These are phyloP conservation scores for Phytophthora lateralis DNA, from an alignment of 352 stramenopile genomes.

Conservation along the genomic window DNA sequence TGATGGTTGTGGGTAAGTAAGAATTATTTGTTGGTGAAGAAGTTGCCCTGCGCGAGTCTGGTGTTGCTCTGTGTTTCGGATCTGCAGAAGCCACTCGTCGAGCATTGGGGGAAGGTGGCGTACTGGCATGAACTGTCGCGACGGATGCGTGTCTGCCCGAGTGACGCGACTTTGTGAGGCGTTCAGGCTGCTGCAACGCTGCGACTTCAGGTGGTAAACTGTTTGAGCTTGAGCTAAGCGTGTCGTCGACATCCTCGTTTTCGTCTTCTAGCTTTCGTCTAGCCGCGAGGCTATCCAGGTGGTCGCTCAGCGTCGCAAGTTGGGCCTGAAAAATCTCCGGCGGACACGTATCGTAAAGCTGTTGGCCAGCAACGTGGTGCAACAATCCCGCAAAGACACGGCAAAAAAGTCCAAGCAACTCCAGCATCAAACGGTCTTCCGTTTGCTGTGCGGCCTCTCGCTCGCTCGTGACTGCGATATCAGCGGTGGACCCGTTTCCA, in stretches of 20 bases:
- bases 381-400: constrained; percentile 62
- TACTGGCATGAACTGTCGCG: not conserved
- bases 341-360: constrained; percentile 57
- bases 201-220: not conserved
- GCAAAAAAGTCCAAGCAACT: constrained; percentile 61
- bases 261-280: constrained; percentile 16
- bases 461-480: constrained; percentile 43
- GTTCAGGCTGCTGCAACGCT: not conserved
- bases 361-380: constrained; percentile 56
- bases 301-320: constrained; percentile 48
- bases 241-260: constrained; percentile 3
- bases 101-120: not conserved
- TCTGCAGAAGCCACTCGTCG: constrained; percentile 29
- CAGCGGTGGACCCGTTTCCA: constrained; percentile 8
- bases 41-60: not conserved
- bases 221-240: not conserved
- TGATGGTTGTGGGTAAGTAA: not conserved
- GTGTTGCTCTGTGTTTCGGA: constrained; percentile 12
- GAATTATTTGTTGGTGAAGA: constrained; percentile 7
- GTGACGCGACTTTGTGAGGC: constrained; percentile 11
- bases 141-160: constrained; percentile 23
- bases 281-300: constrained; percentile 30
- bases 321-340: constrained; percentile 54
- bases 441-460: constrained; percentile 44
- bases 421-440: constrained; percentile 58